Evolutionary conservation across 352 stramenopile species (phyloP).

Genomic region (Thalassiosira hispida): DNA sequence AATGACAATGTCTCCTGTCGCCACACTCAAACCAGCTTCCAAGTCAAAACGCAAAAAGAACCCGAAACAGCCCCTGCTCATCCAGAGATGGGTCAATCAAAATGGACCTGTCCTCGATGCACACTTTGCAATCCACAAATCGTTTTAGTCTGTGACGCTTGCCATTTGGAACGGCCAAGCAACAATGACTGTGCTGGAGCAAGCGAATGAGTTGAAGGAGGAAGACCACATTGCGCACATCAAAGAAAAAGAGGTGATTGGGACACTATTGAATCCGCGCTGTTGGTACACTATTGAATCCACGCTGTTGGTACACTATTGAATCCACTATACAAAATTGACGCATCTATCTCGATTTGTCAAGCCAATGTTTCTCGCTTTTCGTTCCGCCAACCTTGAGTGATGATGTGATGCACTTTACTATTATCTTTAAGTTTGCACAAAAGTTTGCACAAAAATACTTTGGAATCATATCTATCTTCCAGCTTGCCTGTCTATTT

Average conservation of each 20-base stretch:
- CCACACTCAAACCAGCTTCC: conserved; percentile 2
- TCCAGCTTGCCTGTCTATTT: too few species aligned
- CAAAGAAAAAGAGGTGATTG: conserved; percentile 34
- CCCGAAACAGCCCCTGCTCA: not conserved
- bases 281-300: too few species aligned
- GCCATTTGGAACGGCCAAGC: conserved; percentile 36
- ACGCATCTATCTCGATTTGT: too few species aligned
- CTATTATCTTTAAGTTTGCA: too few species aligned
- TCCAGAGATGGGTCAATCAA: not conserved
- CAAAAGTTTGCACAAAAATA: too few species aligned
- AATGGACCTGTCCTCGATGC: conserved; percentile 39
- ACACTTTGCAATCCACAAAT: conserved; percentile 37
- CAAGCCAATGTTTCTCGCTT: too few species aligned
- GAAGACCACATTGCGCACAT: conserved; percentile 17
- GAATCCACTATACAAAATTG: too few species aligned
- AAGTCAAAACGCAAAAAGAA: not conserved
- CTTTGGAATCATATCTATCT: too few species aligned
- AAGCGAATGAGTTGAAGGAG: conserved; percentile 1
- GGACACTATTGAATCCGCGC: too few species aligned
- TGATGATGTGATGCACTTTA: too few species aligned
- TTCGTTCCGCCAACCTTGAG: too few species aligned
- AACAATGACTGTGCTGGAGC: conserved; percentile 9
- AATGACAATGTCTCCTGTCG: not conserved
- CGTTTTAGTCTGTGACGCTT: conserved; percentile 38
- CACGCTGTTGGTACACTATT: too few species aligned